These are phyloP conservation scores for Carex kokanica DNA, from an alignment of 176 grass and related monocot genomes.

Conservation along the genomic window DNA sequence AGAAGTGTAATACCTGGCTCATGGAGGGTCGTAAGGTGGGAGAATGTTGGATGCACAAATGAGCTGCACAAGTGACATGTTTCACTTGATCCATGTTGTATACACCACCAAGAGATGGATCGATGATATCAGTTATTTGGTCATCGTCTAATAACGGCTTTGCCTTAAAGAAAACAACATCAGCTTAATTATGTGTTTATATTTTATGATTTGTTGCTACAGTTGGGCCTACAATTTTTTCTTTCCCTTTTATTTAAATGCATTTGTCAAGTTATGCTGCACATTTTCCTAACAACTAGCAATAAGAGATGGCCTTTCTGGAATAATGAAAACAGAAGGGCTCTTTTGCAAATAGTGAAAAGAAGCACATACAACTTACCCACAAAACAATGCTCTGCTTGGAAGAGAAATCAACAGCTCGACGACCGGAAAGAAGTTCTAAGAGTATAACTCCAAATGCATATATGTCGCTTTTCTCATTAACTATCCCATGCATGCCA, in stretches of 20 bases:
- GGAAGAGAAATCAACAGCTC: slow-evolving; percentile 41
- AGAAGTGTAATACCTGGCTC: slow-evolving; percentile 40
- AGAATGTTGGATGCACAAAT: slow-evolving; percentile 48
- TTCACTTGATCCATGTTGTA: slow-evolving; percentile 47
- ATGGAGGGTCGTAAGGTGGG: slow-evolving; percentile 45
- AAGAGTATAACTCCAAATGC: slow-evolving; percentile 65
- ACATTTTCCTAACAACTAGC: background rate
- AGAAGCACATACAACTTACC: slow-evolving; percentile 32
- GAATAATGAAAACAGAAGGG: background rate
- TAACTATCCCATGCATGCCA: slow-evolving; percentile 70
- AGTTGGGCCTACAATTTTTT: background rate
- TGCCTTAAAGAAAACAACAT: slow-evolving; percentile 33
- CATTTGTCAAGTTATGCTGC: background rate
- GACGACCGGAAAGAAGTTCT: slow-evolving; percentile 61
- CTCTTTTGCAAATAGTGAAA: background rate
- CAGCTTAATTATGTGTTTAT: background rate
- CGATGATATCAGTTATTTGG: slow-evolving; percentile 36
- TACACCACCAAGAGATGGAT: slow-evolving; percentile 44
- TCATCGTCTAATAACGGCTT: slow-evolving; percentile 36
- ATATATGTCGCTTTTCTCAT: slow-evolving; percentile 83
- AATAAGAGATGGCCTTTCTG: background rate
- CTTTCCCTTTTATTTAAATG: background rate
- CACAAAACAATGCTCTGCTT: slow-evolving; percentile 60
- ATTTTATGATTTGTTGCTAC: background rate
- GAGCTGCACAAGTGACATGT: slow-evolving; percentile 26